Base-by-base conservation (phyloP, 306 rosid genomes). In the Lathyrus oleraceus region DNA sequence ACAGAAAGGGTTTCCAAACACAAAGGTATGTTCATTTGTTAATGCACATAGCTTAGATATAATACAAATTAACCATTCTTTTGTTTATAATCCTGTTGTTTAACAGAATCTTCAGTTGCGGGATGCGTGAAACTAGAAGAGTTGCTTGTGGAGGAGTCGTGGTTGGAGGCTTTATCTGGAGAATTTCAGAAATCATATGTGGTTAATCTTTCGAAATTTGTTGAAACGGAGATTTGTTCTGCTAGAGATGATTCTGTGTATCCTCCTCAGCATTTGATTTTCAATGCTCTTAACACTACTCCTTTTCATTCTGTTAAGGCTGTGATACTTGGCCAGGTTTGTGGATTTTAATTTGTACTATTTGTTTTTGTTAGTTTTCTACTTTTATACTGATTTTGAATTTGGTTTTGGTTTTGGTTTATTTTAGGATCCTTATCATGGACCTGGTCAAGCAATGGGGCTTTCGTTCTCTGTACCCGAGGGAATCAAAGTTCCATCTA, bases 391-490 rank as follows among this genome's bases (percentile, higher is more conserved):
- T 57, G 40, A n/a, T 6, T 23, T n/a, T 30, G 40, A n/a, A 3
- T 23, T n/a, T 30, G 27, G 47, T 32, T 40, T 21, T 64, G 39
- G 42, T 30, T 13, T 45, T 69, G 19, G 10, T 3, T 69, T n/a
- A 20, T n/a, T 57, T 70, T 47, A 91, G 96, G 99, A 94, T 72
- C 97, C 97, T 61, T 94, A 94, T 87, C 99, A 94, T 70, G 96
- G 97, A 58, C 96, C 89, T 76, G 95, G 92, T 81, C 99, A 94
- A 76, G 99, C 99, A 25, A 94, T 88, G 99, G 99, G 99, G 35
- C 96, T 94, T 58, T 91, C 99, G 2, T 94, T 94, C 82, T 94
- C 97, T 15, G 99, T 94, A 5, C 99, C 99, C 0, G 85, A 84
- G 64, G 97, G 97, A 10, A 82, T 88, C 47, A 94, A 94, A 81